Conservation (phyloP, 306 rosid genomes). For the Clitoria ternatea region DNA sequence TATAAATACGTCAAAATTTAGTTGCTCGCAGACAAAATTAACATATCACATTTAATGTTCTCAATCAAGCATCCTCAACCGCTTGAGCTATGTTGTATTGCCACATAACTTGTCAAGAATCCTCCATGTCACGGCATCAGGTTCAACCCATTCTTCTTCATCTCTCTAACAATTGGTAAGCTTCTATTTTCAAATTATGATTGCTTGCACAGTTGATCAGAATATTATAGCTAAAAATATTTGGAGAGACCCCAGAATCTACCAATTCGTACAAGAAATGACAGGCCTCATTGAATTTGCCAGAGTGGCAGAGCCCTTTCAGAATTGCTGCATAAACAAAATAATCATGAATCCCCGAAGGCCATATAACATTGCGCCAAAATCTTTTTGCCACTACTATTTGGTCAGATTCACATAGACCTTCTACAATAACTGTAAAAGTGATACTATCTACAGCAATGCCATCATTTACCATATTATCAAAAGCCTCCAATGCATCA, state of each 20-base stretch:
- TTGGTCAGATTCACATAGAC: slow-evolving; percentile 51
- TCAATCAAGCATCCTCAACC: slow-evolving; percentile 3
- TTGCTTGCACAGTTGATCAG: slow-evolving; percentile 66
- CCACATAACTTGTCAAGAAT: slow-evolving; percentile 66
- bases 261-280: slow-evolving; percentile 80
- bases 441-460: slow-evolving; percentile 52
- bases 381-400: slow-evolving; percentile 72
- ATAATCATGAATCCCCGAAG: slow-evolving; percentile 67
- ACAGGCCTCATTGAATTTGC: slow-evolving; percentile 59
- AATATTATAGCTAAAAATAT: slow-evolving; percentile 72
- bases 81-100: slow-evolving; percentile 51
- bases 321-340: slow-evolving; percentile 79
- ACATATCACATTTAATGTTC: neutral
- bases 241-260: slow-evolving; percentile 74
- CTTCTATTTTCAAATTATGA: slow-evolving; percentile 54
- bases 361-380: slow-evolving; percentile 84
- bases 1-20: slow-evolving; percentile 32
- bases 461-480: slow-evolving; percentile 44
- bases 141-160: slow-evolving; percentile 66
- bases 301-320: slow-evolving; percentile 64
- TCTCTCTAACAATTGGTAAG: slow-evolving; percentile 73
- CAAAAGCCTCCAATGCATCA: slow-evolving; percentile 47
- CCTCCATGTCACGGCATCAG: slow-evolving; percentile 89
- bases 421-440: slow-evolving; percentile 58
- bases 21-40: slow-evolving; percentile 14